Base-by-base conservation (phyloP, 768 basidiomycete genomes). In the Lentinula sp. region DNA sequence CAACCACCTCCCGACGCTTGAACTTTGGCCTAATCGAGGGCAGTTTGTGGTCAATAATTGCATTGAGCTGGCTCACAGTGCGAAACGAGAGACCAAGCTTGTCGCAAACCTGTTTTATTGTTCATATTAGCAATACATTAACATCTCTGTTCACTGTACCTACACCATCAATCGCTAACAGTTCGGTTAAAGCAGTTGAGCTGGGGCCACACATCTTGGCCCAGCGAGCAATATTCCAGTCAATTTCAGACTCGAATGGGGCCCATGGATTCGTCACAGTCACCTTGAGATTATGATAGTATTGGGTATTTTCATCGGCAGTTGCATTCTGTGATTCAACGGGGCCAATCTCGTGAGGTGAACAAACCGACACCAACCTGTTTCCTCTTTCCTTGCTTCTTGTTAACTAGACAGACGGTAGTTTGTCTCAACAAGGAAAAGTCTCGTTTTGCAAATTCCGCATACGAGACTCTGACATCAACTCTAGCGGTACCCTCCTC, bases 91-190 rank as follows among this genome's bases (percentile, higher is more conserved):
- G 21, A 21, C 21, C 21, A 21, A 1, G 21, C 21, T 21, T 21
- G 21, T 21, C 21, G 21, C 21, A 21, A 21, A 21, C 21, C 21
- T 21, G 21, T 21, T 21, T 21, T 21, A 21, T 21, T 21, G 21
- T 21, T 21, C 15, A 71, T 65, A 18, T 46, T 9, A 46, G 77
- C 76, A 39, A 34, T 35, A 51, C 21, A 21, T 21, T 21, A 21
- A 21, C 21, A 21, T 21, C 21, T 21, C 21, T 21, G 21, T 21
- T 21, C 21, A 21, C 21, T 21, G 31, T 5, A 32, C 70, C 18
- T 65, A 73, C 72, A 1, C 66, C 73, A 6, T 64, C 59, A 60
- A 76, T 74, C 6, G 45, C 57, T 1, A 75, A 61, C 1, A 75
- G 53, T 4, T 74, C 70, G 16, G 28, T 8, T n/a, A 56, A 56